A percentile compares a stretch with the other conserved stretches of the same genome.
Conservation (phyloP, 345 rosid genomes). For the Aquilaria sinensis region DNA sequence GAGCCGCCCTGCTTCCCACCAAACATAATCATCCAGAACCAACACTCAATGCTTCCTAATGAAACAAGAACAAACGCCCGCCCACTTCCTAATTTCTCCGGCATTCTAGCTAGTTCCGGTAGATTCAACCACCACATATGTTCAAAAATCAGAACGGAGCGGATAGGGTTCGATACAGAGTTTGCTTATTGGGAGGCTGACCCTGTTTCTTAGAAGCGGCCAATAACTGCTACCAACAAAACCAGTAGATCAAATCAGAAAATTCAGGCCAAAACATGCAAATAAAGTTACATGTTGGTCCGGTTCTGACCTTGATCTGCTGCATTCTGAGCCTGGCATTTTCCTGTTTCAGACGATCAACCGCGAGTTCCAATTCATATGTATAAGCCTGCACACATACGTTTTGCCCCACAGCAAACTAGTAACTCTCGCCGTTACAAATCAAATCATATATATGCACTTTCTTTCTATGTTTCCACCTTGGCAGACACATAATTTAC, state of each 20-base stretch:
- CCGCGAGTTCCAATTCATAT: conserved; percentile 36
- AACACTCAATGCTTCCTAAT: no score
- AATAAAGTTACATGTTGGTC: neutral
- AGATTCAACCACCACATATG: no score
- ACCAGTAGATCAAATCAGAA: neutral
- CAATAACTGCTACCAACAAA: conserved; percentile 17
- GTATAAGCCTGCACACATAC: conserved; percentile 42
- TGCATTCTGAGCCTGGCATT: conserved; percentile 42
- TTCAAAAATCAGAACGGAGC: conserved; percentile 38
- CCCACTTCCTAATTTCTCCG: no score
- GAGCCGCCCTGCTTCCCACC: no score
- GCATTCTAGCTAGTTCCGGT: no score
- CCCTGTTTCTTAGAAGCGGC: conserved; percentile 15
- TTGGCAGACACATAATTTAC: no score
- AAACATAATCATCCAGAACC: no score
- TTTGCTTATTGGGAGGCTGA: conserved; percentile 30
- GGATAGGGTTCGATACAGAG: conserved; percentile 31
- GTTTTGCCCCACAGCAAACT: neutral
- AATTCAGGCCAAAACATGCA: neutral
- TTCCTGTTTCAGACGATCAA: conserved; percentile 31
- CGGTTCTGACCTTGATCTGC: conserved; percentile 28
- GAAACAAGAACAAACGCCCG: no score
- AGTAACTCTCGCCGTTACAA: neutral
- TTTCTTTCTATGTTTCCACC: no score
- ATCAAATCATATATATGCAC: no score